phyloP scores from a whole-genome alignment of 345 rosid genomes.

The Euphorbia peplus region DNA sequence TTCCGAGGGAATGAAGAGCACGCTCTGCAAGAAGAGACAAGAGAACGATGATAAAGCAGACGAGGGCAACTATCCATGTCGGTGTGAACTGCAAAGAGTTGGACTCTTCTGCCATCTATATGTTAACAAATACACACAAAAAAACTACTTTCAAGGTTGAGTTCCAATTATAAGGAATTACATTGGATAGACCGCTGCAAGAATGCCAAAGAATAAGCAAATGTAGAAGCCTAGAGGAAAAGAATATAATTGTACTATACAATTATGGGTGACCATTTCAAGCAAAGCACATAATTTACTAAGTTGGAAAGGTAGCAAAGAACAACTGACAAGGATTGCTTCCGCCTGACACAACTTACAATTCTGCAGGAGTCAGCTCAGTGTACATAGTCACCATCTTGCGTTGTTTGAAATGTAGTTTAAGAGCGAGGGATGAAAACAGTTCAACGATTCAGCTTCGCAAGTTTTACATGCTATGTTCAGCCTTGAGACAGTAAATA shows the following conservation, averaged over 20 bases:
- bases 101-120: constrained; percentile 11
- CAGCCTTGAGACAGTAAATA: no score
- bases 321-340: neutral
- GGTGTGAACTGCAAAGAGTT: constrained; percentile 62
- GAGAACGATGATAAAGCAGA: constrained; percentile 64
- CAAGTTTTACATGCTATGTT: no score
- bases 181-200: neutral
- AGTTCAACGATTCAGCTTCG: no score
- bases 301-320: constrained; percentile 15
- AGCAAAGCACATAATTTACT: constrained; percentile 16
- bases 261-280: neutral
- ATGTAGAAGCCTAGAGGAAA: constrained; percentile 2
- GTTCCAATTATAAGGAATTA: neutral
- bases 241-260: constrained; percentile 10
- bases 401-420: no score
- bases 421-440: no score
- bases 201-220: constrained; percentile 6
- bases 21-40: constrained; percentile 66
- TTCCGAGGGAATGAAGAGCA: constrained; percentile 70
- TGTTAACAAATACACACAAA: neutral
- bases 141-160: neutral
- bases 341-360: neutral
- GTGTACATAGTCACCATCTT: no score
- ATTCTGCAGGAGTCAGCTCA: no score
- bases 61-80: constrained; percentile 78